Evolutionary conservation across 192 early-diverging fungal genomes (phyloP).

Genomic region (Rhizophagus clarus): DNA sequence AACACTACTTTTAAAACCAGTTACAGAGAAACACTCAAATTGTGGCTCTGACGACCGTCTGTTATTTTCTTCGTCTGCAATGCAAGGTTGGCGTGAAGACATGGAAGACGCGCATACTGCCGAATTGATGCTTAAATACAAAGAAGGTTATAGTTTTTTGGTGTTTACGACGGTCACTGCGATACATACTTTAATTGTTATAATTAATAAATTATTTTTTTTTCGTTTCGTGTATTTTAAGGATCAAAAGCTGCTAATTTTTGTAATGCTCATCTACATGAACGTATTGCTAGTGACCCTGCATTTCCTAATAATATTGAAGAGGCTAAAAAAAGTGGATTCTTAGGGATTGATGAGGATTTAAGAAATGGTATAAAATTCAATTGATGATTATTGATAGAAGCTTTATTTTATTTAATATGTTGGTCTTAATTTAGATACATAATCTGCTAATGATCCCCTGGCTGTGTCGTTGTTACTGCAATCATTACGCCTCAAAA

Average conservation of each 20-base stretch:
- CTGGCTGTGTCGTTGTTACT: slow-evolving; percentile 96
- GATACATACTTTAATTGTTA: slow-evolving; percentile 45
- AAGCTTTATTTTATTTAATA: background rate
- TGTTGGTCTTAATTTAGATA: slow-evolving; percentile 50
- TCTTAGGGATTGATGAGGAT: slow-evolving; percentile 75
- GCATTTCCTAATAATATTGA: slow-evolving; percentile 72
- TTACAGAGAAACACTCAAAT: slow-evolving; percentile 85
- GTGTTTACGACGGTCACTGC: slow-evolving; percentile 97
- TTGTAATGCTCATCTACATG: slow-evolving; percentile 76
- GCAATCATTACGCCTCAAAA: slow-evolving; percentile 84
- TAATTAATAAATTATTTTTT: background rate
- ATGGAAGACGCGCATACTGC: slow-evolving; percentile 99
- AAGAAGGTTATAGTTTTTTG: slow-evolving; percentile 82
- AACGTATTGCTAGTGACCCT: slow-evolving; percentile 62
- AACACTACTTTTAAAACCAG: slow-evolving; percentile 94
- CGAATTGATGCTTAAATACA: slow-evolving; percentile 67
- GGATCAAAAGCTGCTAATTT: slow-evolving; percentile 82
- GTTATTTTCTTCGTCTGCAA: slow-evolving; percentile 83
- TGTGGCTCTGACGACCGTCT: slow-evolving; percentile 73
- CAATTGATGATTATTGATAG: too few relatives aligned
- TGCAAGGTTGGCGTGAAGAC: slow-evolving; percentile 98
- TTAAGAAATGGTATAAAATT: slow-evolving; percentile 65
- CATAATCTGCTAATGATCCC: slow-evolving; percentile 79
- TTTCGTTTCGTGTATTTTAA: slow-evolving; percentile 36
- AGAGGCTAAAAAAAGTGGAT: slow-evolving; percentile 82